Base-by-base conservation (phyloP, 1,284 basidiomycete species). In the Cronartium quercuum region DNA sequence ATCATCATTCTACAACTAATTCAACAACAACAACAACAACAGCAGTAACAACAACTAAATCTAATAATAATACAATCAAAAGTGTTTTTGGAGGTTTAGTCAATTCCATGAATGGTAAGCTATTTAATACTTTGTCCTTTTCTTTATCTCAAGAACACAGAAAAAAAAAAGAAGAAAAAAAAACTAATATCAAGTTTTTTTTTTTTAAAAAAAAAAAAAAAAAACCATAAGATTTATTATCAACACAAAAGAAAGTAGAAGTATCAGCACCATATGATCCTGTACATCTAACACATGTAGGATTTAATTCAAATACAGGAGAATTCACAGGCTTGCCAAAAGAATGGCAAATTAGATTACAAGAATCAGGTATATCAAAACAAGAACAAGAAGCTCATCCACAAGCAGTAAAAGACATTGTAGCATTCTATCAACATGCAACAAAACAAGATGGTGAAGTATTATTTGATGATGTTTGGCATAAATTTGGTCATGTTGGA, bases 201-300 rank as follows among this genome's bases (percentile, higher is more conserved):
- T 41, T 51, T 44, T 24, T 35, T 24, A n/a, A 37, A 21, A 21
- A 41, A 15, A 65, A 65, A 18, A 47, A 12, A 47, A 12, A 47
- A 12, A n/a, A 1, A 62, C 15, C 35, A 37, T 15, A 77, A 85
- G 91, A 92, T 78, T 88, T 94, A 78, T 88, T 94, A 81, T 88
- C 87, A 77, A 86, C 86, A 63, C 86, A 87, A 75, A 94, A 92
- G 84, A 87, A 91, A 57, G 89, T 90, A 21, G 93, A 96, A 83
- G 98, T 99, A 84, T 94, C 91, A 78, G 96, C 93, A 2, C 95
- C 86, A 0, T 98, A 97, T 82, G 96, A 98, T 83, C 96, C 96
- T n/a, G 94, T 98, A 51, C 96, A 98, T 84, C 89, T 99, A 78
- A 98, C 95, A 0, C 96, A 99, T 81, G 96, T 98, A 81, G 96